Evolutionary conservation across 75 land plant species (phyloP).

Genomic region (Pinus albicaulis): DNA sequence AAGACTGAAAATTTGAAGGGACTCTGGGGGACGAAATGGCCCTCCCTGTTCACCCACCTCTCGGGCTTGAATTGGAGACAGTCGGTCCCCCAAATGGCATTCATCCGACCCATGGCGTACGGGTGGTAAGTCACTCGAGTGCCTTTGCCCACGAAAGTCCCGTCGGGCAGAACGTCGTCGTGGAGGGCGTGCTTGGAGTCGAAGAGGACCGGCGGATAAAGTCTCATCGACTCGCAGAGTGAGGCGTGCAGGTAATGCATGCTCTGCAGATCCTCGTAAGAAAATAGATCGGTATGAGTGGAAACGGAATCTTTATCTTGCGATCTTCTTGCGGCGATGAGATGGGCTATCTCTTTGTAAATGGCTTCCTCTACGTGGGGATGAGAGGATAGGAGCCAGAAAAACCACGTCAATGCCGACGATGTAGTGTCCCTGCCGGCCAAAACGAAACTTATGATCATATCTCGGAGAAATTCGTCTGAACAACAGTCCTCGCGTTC

Average conservation of each 20-base stretch:
- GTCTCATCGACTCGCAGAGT: background rate
- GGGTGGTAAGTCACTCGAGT: slow-evolving; percentile 16
- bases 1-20: slow-evolving; percentile 24
- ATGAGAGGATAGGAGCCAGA: slow-evolving; percentile 42
- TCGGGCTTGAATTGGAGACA: slow-evolving; percentile 27
- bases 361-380: slow-evolving; percentile 35
- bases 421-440: slow-evolving; percentile 82
- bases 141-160: slow-evolving; percentile 6
- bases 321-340: slow-evolving; percentile 4
- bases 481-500: slow-evolving; percentile 18
- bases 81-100: slow-evolving; percentile 20
- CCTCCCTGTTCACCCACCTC: slow-evolving; percentile 15
- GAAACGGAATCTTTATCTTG: background rate
- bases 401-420: slow-evolving; percentile 53
- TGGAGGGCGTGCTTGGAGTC: slow-evolving; percentile 12
- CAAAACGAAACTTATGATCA: slow-evolving; percentile 61
- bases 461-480: slow-evolving; percentile 54
- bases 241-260: background rate
- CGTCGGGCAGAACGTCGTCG: slow-evolving; percentile 22
- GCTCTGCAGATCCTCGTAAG: background rate
- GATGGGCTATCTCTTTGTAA: slow-evolving; percentile 18
- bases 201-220: background rate
- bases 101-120: slow-evolving; percentile 34
- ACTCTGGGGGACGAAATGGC: background rate
- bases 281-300: background rate